These are phyloP conservation scores for Blastomyces silverae DNA, from an alignment of 2,329 filamentous ascomycete species.

Conservation along the genomic window DNA sequence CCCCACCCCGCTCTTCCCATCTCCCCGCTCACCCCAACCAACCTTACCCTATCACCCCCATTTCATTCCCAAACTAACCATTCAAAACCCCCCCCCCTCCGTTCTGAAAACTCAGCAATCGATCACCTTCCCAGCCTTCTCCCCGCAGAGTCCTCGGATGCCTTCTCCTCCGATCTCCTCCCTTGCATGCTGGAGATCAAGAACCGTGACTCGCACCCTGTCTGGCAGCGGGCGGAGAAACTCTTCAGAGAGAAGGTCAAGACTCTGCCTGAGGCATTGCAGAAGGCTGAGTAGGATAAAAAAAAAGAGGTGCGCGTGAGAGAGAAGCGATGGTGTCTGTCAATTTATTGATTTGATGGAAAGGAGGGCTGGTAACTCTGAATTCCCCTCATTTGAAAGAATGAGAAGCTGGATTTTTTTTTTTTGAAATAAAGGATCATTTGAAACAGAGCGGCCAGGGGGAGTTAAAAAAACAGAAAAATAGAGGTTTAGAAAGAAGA, in stretches of 20 bases:
- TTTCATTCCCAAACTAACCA: neutral
- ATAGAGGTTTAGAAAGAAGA: too few species aligned
- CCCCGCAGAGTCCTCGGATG: conserved; percentile 78
- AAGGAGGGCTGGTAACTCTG: neutral
- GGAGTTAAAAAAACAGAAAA: too few species aligned
- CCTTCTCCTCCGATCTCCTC: conserved; percentile 70
- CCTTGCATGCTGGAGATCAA: conserved; percentile 72
- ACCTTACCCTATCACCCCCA: neutral
- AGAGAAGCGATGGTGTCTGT: neutral
- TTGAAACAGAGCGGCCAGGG: too few species aligned
- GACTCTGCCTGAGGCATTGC: conserved; percentile 51
- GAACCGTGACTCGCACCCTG: conserved; percentile 60
- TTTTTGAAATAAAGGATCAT: too few species aligned
- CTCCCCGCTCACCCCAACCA: neutral
- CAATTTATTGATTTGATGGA: neutral
- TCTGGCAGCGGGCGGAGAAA: conserved; percentile 82
- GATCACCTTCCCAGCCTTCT: conserved; percentile 79
- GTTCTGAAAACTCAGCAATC: conserved; percentile 42
- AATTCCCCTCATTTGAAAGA: too few species aligned
- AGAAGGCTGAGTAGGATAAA: conserved; percentile 13
- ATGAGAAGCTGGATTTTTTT: too few species aligned
- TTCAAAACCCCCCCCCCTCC: neutral
- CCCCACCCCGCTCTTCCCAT: neutral
- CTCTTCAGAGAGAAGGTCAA: conserved; percentile 77
- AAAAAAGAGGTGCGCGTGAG: neutral